These are phyloP conservation scores for Phytopythium oedochilum DNA, from an alignment of 352 stramenopile genomes.

Conservation along the genomic window DNA sequence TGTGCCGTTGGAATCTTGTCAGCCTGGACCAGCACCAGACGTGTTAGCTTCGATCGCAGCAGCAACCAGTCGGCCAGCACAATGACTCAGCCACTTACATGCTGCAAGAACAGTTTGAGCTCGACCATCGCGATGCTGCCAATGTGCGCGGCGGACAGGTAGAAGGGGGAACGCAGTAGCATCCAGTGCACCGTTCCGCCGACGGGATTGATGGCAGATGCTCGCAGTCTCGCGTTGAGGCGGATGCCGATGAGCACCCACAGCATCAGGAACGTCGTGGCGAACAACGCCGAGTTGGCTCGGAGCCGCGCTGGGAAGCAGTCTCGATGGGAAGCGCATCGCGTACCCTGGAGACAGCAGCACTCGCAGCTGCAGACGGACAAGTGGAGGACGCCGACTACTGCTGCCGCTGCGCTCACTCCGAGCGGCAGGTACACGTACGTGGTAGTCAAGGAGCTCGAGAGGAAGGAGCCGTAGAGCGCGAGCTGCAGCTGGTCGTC, in stretches of 20 bases:
- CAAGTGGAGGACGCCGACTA: constrained; percentile 23
- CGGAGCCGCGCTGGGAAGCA: constrained; percentile 55
- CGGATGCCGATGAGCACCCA: constrained; percentile 55
- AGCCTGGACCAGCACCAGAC: too few relatives aligned
- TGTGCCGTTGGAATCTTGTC: constrained; percentile 13
- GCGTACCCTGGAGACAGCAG: constrained; percentile 46
- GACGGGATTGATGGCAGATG: constrained; percentile 72
- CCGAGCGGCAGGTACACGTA: constrained; percentile 62
- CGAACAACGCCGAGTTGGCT: constrained; percentile 47
- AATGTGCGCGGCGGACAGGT: constrained; percentile 51
- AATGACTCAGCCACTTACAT: constrained; percentile 20
- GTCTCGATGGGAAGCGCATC: constrained; percentile 27
- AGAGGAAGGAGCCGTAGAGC: constrained; percentile 59
- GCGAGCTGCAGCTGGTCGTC: constrained; percentile 66
- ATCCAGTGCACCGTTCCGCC: constrained; percentile 74
- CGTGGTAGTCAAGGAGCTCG: constrained; percentile 37
- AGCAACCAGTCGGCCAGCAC: not conserved
- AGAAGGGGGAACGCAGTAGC: constrained; percentile 62
- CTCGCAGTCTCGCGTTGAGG: constrained; percentile 62
- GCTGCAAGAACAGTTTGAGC: constrained; percentile 79
- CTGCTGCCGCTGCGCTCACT: constrained; percentile 29
- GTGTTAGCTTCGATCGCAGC: not conserved
- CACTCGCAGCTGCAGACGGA: constrained; percentile 62
- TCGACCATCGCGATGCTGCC: constrained; percentile 54
- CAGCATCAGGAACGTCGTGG: constrained; percentile 34